Base-by-base conservation (phyloP, 2,329 filamentous ascomycete genomes). In the Emericellopsis cladophorae region DNA sequence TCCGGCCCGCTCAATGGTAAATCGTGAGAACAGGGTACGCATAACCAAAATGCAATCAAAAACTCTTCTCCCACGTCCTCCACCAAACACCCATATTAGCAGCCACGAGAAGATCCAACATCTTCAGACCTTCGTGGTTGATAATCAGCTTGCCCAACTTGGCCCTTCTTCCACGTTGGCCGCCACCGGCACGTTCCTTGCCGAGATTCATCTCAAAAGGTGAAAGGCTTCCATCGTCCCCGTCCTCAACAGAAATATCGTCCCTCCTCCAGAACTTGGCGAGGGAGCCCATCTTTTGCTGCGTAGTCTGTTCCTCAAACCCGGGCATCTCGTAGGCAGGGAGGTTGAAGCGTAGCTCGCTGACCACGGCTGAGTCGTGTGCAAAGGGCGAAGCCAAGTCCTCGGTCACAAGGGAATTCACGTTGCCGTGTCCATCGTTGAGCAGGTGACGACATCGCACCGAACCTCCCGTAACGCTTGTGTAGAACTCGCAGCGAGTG, bases 141-240 rank as follows among this genome's bases (percentile, higher is more conserved):
- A 98, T 73, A 40, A 96, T 87, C 40, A 98, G 65, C 61, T 96
- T 98, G 1, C 90, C 92, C 51, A 98, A 66, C 65, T 98, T 98
- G 4, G 87, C 89, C 52, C 85, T 77, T 57, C 85, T 88, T 0
- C 90, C 90, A 36, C 81, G 74, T 54, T 84, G 82, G 0, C 90
- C 90, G 18, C 90, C 90, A 2, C 90, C 90, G 0, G 89, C 89
- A 42, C 74, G 76, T 59, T 96, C 90, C 47, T 76, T 76, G 1
- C 88, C 90, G 0, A 95, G 67, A 18, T 78, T 82, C 3, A 92
- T 57, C 54, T 90, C 84, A 40, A 90, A 65, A 0, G 63, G 61
- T 4, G 58, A 60, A 4, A 56, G 46, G 3, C 51, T 50, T 33
- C 55, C 60, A 8, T 65, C 61, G 4, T 60, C 54, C 4, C 49